phyloP scores from a whole-genome alignment of 306 rosid genomes.

The Dicorynia guianensis region DNA sequence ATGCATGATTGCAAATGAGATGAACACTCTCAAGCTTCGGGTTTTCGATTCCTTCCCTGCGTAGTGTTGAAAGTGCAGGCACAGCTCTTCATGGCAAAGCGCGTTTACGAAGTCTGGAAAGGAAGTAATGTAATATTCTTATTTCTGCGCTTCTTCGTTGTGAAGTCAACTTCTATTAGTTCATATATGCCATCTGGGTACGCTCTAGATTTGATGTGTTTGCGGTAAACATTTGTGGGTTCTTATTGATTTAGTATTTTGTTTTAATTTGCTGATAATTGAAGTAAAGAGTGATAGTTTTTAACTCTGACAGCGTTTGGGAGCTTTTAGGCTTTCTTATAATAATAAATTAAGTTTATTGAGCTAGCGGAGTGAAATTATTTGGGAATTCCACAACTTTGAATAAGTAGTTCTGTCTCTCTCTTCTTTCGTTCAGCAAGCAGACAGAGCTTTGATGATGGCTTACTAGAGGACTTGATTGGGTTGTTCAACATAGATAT shows the following conservation, averaged over 20 bases:
- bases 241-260: conserved; percentile 36
- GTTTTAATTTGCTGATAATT: conserved; percentile 37
- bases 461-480: not conserved
- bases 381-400: conserved; percentile 21
- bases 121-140: conserved; percentile 82
- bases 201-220: conserved; percentile 40
- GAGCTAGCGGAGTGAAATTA: conserved; percentile 16
- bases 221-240: conserved; percentile 25
- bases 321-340: no score
- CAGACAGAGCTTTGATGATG: not conserved
- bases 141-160: conserved; percentile 11
- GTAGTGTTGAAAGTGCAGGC: conserved; percentile 38
- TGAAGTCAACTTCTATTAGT: conserved; percentile 21
- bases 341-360: not conserved
- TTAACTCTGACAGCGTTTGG: no score
- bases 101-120: conserved; percentile 93
- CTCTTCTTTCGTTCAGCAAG: not conserved
- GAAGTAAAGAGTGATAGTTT: not conserved
- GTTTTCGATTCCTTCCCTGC: conserved; percentile 47
- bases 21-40: conserved; percentile 55
- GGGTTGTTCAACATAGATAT: not conserved
- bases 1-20: conserved; percentile 43
- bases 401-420: not conserved
- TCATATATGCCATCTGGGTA: conserved; percentile 35
- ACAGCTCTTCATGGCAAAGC: conserved; percentile 74